Evolutionary conservation across 2,329 filamentous ascomycete genomes (phyloP).

Genomic region (Pestalotiopsis sp.): DNA sequence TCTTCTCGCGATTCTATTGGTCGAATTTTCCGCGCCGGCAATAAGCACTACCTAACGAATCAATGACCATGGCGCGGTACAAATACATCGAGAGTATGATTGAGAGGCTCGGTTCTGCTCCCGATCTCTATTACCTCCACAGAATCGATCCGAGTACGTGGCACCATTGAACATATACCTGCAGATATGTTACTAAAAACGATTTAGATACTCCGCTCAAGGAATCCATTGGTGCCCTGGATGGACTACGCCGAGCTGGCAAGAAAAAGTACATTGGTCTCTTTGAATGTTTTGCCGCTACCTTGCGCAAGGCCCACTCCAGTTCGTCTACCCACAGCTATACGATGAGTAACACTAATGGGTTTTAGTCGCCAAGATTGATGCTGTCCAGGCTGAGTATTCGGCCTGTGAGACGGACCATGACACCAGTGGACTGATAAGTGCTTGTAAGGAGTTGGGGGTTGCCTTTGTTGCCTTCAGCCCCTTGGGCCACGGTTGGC

Average conservation of each 20-base stretch:
- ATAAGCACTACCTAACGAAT: neutral
- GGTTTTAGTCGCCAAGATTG: constrained; percentile 46
- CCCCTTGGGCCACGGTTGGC: constrained; percentile 47
- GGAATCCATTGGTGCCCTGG: constrained; percentile 48
- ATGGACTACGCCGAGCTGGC: constrained; percentile 45
- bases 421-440: constrained; percentile 46
- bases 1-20: neutral
- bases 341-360: neutral
- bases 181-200: neutral
- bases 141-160: constrained; percentile 45
- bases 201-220: constrained; percentile 43
- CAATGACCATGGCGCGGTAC: neutral
- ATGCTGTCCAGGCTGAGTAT: constrained; percentile 56
- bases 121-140: constrained; percentile 47
- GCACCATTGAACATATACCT: neutral
- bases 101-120: constrained; percentile 44
- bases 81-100: constrained; percentile 27
- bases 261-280: constrained; percentile 57
- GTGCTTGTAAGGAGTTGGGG: constrained; percentile 48
- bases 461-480: constrained; percentile 44
- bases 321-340: constrained; percentile 29
- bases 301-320: constrained; percentile 50
- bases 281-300: constrained; percentile 48
- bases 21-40: neutral
- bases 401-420: constrained; percentile 51